Conservation (phyloP, 805 yeast genomes). For the Peterozyma toletana region DNA sequence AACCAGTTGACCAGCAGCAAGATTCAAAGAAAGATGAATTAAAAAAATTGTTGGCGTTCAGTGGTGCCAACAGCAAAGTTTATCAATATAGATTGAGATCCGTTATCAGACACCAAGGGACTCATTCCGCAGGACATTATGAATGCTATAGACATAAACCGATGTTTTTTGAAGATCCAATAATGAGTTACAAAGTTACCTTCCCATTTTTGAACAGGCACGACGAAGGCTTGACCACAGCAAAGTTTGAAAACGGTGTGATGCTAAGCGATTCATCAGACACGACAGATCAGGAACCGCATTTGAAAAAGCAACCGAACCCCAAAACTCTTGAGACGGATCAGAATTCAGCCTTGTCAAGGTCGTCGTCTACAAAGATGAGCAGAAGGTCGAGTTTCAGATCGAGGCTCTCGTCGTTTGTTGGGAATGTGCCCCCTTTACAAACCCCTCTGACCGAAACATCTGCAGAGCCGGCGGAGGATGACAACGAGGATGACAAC, state of each 20-base stretch:
- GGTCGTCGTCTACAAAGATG: not conserved
- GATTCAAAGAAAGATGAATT: not conserved
- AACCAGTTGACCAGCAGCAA: not conserved
- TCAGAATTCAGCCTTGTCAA: not conserved
- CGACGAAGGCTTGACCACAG: not conserved
- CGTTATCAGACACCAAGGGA: slow-evolving; percentile 78
- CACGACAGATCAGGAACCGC: not conserved
- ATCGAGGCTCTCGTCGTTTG: slow-evolving; percentile 1
- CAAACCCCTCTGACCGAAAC: slow-evolving; percentile 1
- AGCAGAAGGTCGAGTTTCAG: not conserved
- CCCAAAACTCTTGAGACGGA: not conserved
- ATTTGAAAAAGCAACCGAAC: not conserved
- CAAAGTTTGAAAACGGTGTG: not conserved
- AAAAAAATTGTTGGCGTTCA: too few species aligned
- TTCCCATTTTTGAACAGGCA: slow-evolving; percentile 6
- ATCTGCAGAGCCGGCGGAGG: slow-evolving; percentile 14
- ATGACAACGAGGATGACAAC: slow-evolving; percentile 2
- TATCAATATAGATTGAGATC: slow-evolving; percentile 57
- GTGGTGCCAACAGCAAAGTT: not conserved
- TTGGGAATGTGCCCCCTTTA: not conserved
- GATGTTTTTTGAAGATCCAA: slow-evolving; percentile 37
- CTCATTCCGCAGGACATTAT: slow-evolving; percentile 85
- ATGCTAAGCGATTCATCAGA: slow-evolving; percentile 1
- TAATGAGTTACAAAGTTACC: slow-evolving; percentile 16
- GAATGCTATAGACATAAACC: slow-evolving; percentile 84